These are phyloP conservation scores for Phaffia australis DNA, from an alignment of 768 basidiomycete species.

Conservation along the genomic window DNA sequence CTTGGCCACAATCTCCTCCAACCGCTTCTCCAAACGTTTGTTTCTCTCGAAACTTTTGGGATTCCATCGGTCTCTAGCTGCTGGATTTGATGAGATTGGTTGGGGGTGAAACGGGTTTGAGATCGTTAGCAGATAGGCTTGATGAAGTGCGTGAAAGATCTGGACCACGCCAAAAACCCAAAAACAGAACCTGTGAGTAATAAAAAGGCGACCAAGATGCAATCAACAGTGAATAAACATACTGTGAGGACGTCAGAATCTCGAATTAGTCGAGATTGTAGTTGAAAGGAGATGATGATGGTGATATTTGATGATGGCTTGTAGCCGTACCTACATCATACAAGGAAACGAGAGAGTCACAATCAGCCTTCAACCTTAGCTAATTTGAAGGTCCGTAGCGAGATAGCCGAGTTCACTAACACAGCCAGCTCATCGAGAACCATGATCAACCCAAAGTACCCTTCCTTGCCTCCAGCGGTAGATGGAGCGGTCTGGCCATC, in stretches of 20 bases:
- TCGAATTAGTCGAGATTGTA: conserved; percentile 1
- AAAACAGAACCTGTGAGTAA: not conserved
- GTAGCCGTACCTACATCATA: conserved; percentile 19
- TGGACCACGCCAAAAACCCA: not conserved
- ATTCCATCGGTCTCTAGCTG: not conserved
- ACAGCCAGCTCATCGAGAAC: conserved; percentile 16
- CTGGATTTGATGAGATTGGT: conserved; percentile 1
- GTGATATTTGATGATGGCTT: conserved; percentile 26
- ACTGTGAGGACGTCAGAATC: conserved; percentile 24
- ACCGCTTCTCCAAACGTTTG: conserved; percentile 12
- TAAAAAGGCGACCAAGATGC: not conserved
- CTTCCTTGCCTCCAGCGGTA: conserved; percentile 13
- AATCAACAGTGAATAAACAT: not conserved
- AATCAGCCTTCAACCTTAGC: not conserved
- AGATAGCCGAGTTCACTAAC: not conserved
- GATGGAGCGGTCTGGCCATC: conserved; percentile 12
- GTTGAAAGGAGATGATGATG: conserved; percentile 16
- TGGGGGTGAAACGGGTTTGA: conserved; percentile 25
- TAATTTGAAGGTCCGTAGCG: not conserved
- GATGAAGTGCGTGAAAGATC: conserved; percentile 26
- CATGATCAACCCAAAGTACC: conserved; percentile 13
- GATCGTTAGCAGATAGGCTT: conserved; percentile 23
- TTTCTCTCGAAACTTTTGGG: conserved; percentile 14
- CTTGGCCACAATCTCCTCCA: conserved; percentile 6
- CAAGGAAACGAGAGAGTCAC: not conserved